A percentile compares a stretch with the other conserved stretches of the same genome.
Conservation (phyloP, 441 rosid genomes). For the Gossypium davidsonii region DNA sequence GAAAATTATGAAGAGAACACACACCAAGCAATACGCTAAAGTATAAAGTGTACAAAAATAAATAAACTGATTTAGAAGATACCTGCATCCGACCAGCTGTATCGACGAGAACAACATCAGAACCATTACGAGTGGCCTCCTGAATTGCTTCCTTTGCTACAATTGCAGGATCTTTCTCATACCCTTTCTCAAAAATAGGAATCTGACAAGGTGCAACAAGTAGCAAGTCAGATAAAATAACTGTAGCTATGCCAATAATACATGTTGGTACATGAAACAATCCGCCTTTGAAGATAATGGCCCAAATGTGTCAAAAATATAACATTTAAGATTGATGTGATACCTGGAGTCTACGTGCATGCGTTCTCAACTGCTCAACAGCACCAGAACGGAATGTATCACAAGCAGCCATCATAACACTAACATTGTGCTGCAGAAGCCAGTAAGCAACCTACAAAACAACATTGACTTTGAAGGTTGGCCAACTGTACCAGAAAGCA, state of each 20-base stretch:
- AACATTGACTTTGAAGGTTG: conserved; percentile 4
- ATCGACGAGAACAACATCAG: conserved; percentile 96
- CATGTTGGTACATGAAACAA: not conserved
- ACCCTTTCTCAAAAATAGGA: conserved; percentile 95
- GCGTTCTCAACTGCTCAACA: conserved; percentile 92
- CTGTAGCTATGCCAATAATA: not conserved
- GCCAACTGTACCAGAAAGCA: not conserved
- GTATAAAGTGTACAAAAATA: not conserved
- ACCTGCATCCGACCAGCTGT: conserved; percentile 99
- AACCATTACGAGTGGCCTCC: conserved; percentile 74
- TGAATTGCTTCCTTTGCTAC: conserved; percentile 98
- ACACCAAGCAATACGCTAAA: not conserved
- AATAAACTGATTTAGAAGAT: not conserved
- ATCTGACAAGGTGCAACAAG: conserved; percentile 35
- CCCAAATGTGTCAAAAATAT: not conserved
- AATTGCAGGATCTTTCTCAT: conserved; percentile 94
- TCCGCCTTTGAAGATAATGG: not conserved
- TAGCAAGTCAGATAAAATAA: not conserved
- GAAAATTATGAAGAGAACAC: not conserved
- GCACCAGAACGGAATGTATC: conserved; percentile 98
- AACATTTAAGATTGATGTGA: not conserved
- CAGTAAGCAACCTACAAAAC: conserved; percentile 80
- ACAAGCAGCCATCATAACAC: conserved; percentile 98
- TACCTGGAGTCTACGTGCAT: conserved; percentile 97
- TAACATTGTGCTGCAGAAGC: conserved; percentile 86